Conservation (phyloP, 768 basidiomycete genomes). For the Tulasnella sp. region DNA sequence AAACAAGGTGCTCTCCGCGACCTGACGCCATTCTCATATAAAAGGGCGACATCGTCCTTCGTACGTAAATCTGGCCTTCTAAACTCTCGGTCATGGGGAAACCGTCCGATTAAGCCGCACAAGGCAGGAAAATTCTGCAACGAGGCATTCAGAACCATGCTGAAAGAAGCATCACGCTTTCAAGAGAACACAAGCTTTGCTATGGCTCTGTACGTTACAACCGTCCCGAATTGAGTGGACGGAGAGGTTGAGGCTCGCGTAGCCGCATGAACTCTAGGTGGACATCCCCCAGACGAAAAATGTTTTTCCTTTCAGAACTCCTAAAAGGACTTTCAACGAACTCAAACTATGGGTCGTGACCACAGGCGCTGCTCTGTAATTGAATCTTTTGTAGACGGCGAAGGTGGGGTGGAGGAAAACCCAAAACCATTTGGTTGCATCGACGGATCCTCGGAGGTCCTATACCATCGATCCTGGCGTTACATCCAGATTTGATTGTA, state of each 20-base stretch:
- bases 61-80: neutral
- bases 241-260: neutral
- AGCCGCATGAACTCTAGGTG: neutral
- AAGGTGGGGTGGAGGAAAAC: neutral
- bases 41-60: neutral
- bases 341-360: neutral
- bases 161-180: neutral
- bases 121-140: neutral
- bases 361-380: neutral
- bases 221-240: neutral
- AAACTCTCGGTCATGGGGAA: neutral
- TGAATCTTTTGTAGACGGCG: neutral
- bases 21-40: conserved; percentile 9
- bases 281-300: neutral
- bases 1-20: neutral
- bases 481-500: neutral
- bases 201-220: neutral
- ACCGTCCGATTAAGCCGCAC: neutral
- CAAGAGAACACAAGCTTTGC: neutral
- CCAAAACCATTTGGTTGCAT: neutral
- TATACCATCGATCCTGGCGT: neutral
- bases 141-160: neutral
- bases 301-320: neutral
- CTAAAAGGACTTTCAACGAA: neutral
- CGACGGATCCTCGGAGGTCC: neutral